Base-by-base conservation (phyloP, 768 basidiomycete species). In the Phanerodontia chrysosporium region DNA sequence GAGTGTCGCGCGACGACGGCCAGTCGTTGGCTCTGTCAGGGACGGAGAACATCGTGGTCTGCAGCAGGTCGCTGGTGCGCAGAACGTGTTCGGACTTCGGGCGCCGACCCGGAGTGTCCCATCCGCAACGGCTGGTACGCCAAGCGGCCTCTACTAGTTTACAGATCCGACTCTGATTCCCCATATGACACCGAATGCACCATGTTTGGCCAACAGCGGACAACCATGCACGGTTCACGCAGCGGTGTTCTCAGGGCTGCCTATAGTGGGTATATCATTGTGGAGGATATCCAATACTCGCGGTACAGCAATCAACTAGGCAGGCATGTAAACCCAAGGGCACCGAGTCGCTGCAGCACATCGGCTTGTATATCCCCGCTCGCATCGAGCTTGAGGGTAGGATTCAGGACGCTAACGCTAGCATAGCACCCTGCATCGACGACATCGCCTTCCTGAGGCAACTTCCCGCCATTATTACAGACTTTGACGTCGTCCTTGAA, bases 321-420 rank as follows among this genome's bases (percentile, higher is more conserved):
- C 10, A 42, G 18, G 16, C 58, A 59, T 3, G 25, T 30, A 22
- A 53, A 59, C 2, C 58, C 58, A n/a, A 59, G 52, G 13, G 16
- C 45, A 35, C 29, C 16, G 25, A 59, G 45, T 14, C 52, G 29
- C 6, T 49, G 27, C 22, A 69, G 55, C 12, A 74, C 73, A n/a
- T 62, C 30, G 3, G 46, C 63, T 64, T 74, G 73, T 28, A 66
- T 61, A 21, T 52, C 58, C 24, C 67, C 66, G 57, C 64, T 64
- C 27, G 67, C 72, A 61, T 74, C 73, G 44, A 57, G 51, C 64
- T 74, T 75, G 29, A 59, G 67, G 22, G 49, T 58, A 14, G 70
- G 67, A 56, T 67, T 65, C 27, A 73, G 46, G 28, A 73, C 73
- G n/a, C 65, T 69, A 16, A 75, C 65, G 54, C 64, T 69, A 13